A percentile compares a stretch with the other conserved stretches of the same genome.
phyloP scores from a whole-genome alignment of 2,329 filamentous ascomycete genomes.

The Colletotrichum gloeosporioides region DNA sequence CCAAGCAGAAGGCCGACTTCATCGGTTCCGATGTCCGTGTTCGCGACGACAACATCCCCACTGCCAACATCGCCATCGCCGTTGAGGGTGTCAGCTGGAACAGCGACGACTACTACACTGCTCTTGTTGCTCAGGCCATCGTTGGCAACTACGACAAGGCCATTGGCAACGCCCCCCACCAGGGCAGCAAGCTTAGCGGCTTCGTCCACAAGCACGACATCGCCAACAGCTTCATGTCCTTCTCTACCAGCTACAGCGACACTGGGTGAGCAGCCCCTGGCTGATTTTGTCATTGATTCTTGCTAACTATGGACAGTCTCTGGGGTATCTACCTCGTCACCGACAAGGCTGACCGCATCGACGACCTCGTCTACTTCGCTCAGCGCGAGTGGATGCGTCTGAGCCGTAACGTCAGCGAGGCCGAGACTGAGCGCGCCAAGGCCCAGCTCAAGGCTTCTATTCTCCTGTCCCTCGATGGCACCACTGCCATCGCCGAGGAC shows the following conservation, averaged over 20 bases:
- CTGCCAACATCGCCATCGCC: slow-evolving; percentile 96
- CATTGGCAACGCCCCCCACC: slow-evolving; percentile 95
- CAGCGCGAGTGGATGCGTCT: slow-evolving; percentile 98
- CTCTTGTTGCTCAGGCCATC: slow-evolving; percentile 95
- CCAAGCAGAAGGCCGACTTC: slow-evolving; percentile 92
- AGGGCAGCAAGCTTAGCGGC: slow-evolving; percentile 96
- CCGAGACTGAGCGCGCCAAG: slow-evolving; percentile 98
- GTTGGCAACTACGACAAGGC: slow-evolving; percentile 99
- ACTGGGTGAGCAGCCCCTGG: slow-evolving; percentile 75
- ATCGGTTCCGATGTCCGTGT: slow-evolving; percentile 95
- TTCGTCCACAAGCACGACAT: slow-evolving; percentile 94
- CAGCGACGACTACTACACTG: slow-evolving; percentile 99
- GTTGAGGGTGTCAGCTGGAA: slow-evolving; percentile 99
- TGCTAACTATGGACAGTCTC: slow-evolving; percentile 66
- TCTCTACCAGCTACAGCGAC: slow-evolving; percentile 99
- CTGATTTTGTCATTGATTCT: slow-evolving; percentile 23
- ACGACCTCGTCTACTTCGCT: slow-evolving; percentile 97
- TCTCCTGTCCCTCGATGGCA: slow-evolving; percentile 95
- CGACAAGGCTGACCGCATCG: slow-evolving; percentile 84
- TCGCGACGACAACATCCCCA: slow-evolving; percentile 94
- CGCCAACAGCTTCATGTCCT: slow-evolving; percentile 99
- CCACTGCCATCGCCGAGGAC: slow-evolving; percentile 96
- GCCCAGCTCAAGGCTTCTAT: slow-evolving; percentile 98
- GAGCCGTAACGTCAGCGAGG: slow-evolving; percentile 83
- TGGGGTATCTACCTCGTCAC: slow-evolving; percentile 99